These are phyloP conservation scores for Beauveria sp. DNA, from an alignment of 2,329 filamentous ascomycete species.

Conservation along the genomic window DNA sequence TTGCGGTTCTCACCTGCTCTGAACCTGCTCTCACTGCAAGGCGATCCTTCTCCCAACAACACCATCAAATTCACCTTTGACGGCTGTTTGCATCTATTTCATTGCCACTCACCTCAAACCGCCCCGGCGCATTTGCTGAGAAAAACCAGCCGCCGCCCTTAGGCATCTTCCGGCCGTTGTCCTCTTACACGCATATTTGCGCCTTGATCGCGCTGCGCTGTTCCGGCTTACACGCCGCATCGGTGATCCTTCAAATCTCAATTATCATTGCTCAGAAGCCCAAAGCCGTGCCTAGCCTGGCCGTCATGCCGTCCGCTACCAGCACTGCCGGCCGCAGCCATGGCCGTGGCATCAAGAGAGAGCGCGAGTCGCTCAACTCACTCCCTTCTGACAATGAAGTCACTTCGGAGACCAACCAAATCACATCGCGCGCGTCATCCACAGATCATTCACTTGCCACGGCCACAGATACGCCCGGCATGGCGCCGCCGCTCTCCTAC, in stretches of 20 bases:
- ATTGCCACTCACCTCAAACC: too few relatives aligned
- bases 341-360: conserved; percentile 1
- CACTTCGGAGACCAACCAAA: neutral
- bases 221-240: neutral
- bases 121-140: neutral
- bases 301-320: neutral
- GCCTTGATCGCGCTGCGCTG: neutral
- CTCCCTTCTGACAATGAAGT: conserved; percentile 4
- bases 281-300: neutral
- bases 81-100: too few relatives aligned
- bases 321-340: neutral
- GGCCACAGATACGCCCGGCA: conserved; percentile 2
- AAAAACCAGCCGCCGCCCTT: neutral
- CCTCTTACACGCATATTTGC: neutral
- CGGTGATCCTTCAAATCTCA: neutral
- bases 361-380: conserved; percentile 10
- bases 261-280: neutral
- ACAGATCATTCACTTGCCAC: conserved; percentile 3
- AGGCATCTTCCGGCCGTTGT: too few relatives aligned
- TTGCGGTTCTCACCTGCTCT: neutral
- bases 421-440: neutral
- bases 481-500: conserved; percentile 12
- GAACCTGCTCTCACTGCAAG: neutral
- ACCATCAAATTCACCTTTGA: neutral
- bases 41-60: neutral